Percentiles rank a stretch among this genome's conserved stretches.
Conservation (phyloP, 257 asterid species). For the Nicotiana sylvestris region DNA sequence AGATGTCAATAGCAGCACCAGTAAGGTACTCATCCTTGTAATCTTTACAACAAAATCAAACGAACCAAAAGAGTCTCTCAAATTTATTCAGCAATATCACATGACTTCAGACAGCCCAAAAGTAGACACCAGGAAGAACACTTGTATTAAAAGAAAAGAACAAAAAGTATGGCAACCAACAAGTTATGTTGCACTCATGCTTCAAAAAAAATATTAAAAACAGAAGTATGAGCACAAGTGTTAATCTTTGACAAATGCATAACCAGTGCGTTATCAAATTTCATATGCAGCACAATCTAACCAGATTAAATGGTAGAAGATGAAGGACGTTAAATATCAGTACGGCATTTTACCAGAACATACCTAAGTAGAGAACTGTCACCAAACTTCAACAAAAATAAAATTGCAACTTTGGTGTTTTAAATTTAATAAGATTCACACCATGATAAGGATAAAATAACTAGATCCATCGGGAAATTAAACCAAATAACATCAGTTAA, state of each 20-base stretch:
- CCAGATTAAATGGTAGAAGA: neutral
- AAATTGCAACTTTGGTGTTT: neutral
- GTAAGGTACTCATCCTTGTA: neutral
- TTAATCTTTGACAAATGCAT: neutral
- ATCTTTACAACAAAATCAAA: neutral
- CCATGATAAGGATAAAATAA: neutral
- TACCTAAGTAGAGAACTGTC: neutral
- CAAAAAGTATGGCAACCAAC: neutral
- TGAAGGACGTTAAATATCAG: neutral
- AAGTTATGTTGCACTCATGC: neutral
- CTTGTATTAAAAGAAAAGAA: neutral
- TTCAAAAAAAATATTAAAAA: neutral
- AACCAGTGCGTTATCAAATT: neutral
- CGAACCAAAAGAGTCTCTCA: neutral
- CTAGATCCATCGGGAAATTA: neutral
- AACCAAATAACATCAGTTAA: neutral
- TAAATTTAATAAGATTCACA: neutral
- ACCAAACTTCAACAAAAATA: neutral
- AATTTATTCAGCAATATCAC: neutral
- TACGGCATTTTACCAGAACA: neutral
- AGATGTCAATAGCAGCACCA: constrained; percentile 1
- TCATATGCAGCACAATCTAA: neutral
- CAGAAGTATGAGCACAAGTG: neutral
- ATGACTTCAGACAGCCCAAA: neutral
- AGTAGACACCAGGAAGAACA: neutral